Percentiles rank a stretch among this genome's conserved stretches.
phyloP scores from a whole-genome alignment of 441 rosid species.

The Euphorbia corollata region DNA sequence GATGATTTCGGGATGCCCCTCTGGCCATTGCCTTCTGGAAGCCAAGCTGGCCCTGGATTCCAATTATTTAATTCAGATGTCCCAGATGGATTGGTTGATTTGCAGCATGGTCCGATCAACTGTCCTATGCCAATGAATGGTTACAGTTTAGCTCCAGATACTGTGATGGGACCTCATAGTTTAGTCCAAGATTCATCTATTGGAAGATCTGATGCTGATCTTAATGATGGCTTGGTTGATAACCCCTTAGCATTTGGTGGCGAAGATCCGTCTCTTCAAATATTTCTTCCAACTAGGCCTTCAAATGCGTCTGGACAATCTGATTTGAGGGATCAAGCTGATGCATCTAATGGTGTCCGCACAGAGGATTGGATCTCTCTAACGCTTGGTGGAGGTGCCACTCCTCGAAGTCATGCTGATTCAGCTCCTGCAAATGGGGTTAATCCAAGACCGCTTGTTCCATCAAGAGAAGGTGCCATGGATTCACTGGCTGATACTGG shows the following conservation, averaged over 20 bases:
- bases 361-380: slow-evolving; percentile 92
- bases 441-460: slow-evolving; percentile 45
- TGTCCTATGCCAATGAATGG: slow-evolving; percentile 57
- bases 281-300: slow-evolving; percentile 85
- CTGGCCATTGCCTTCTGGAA: slow-evolving; percentile 65
- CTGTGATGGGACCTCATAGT: slow-evolving; percentile 40
- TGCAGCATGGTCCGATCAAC: slow-evolving; percentile 48
- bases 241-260: slow-evolving; percentile 70
- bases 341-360: slow-evolving; percentile 67
- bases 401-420: slow-evolving; percentile 44
- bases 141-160: slow-evolving; percentile 53
- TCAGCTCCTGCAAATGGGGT: slow-evolving; percentile 43
- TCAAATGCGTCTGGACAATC: slow-evolving; percentile 53
- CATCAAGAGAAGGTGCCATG: slow-evolving; percentile 42
- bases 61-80: slow-evolving; percentile 67
- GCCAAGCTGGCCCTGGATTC: slow-evolving; percentile 61
- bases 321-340: slow-evolving; percentile 57
- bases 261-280: slow-evolving; percentile 88
- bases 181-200: slow-evolving; percentile 47
- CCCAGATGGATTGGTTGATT: slow-evolving; percentile 52
- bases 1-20: slow-evolving; percentile 65
- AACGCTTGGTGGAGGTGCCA: slow-evolving; percentile 78
- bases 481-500: slow-evolving; percentile 66
- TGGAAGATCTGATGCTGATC: slow-evolving; percentile 44
- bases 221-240: slow-evolving; percentile 69